Percentiles rank a stretch among this genome's conserved stretches.
Conservation (phyloP, 2,329 filamentous ascomycete species). For the Paecilomyces variotii region DNA sequence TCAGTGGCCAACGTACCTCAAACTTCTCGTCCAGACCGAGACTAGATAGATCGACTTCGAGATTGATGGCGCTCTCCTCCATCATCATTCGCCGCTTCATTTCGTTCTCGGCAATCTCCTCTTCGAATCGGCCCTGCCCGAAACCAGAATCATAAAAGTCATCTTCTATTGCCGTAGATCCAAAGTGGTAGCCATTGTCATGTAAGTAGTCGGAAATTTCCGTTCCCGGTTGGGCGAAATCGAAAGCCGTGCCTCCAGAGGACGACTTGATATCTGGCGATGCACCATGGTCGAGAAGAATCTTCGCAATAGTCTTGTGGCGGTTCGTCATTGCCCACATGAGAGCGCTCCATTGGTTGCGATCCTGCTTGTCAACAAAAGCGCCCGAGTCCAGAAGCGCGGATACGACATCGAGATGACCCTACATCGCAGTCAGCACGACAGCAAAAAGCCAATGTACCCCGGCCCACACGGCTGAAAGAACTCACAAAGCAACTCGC, state of each 20-base stretch:
- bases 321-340: constrained; percentile 99
- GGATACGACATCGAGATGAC: constrained; percentile 81
- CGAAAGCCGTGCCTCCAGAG: constrained; percentile 85
- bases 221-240: constrained; percentile 90
- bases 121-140: constrained; percentile 87
- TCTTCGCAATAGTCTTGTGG: constrained; percentile 91
- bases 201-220: constrained; percentile 95
- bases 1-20: constrained; percentile 52
- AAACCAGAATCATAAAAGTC: constrained; percentile 94
- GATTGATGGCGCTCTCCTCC: constrained; percentile 95
- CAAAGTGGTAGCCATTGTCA: constrained; percentile 74
- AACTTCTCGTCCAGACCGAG: constrained; percentile 92
- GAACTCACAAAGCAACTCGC: constrained; percentile 85
- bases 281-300: constrained; percentile 83
- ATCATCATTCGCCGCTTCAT: constrained; percentile 89
- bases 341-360: constrained; percentile 91
- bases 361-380: constrained; percentile 86
- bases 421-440: constrained; percentile 41
- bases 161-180: constrained; percentile 44
- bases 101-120: constrained; percentile 94
- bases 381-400: constrained; percentile 78
- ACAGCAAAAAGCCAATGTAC: not conserved
- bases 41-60: constrained; percentile 93
- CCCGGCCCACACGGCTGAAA: not conserved
- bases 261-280: constrained; percentile 95